phyloP scores from a whole-genome alignment of 2,329 filamentous ascomycete species.

The Xylaria sp. region DNA sequence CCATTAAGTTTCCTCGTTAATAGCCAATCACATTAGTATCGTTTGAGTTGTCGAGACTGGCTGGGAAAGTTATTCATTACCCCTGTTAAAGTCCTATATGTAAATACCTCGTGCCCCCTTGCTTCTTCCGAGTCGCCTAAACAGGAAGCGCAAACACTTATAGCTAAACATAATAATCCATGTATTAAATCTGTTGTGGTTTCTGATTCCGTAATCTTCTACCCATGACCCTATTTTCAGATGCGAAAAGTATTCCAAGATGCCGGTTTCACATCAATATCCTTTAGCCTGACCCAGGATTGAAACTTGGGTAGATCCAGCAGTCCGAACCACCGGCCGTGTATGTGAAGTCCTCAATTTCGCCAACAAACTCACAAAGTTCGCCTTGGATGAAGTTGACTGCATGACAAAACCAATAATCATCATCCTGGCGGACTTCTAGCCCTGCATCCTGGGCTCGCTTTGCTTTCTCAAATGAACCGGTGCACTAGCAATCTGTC shows the following conservation, averaged over 20 bases:
- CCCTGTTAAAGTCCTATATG: not conserved
- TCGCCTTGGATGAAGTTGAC: constrained; percentile 23
- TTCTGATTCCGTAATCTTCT: not conserved
- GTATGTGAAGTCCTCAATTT: constrained; percentile 10
- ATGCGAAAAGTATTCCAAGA: not conserved
- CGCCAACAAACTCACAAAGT: constrained; percentile 22
- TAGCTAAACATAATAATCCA: no score
- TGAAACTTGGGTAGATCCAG: constrained; percentile 18
- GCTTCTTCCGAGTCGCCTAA: not conserved
- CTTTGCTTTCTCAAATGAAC: constrained; percentile 25
- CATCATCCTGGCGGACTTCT: constrained; percentile 11
- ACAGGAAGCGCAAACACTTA: not conserved
- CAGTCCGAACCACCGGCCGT: constrained; percentile 11
- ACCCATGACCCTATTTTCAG: not conserved
- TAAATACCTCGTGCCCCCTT: not conserved
- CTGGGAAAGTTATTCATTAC: not conserved
- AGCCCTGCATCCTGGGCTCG: constrained; percentile 9
- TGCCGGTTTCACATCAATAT: not conserved
- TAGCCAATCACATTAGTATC: not conserved
- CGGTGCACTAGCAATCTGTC: not conserved
- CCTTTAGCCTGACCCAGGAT: constrained; percentile 1
- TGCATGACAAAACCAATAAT: constrained; percentile 24
- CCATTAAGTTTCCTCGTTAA: not conserved
- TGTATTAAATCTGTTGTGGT: no score
- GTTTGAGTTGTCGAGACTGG: not conserved